Percentiles rank a stretch among this genome's conserved stretches.
phyloP scores from a whole-genome alignment of 2,329 filamentous ascomycete species.

The Diaporthe sp. region DNA sequence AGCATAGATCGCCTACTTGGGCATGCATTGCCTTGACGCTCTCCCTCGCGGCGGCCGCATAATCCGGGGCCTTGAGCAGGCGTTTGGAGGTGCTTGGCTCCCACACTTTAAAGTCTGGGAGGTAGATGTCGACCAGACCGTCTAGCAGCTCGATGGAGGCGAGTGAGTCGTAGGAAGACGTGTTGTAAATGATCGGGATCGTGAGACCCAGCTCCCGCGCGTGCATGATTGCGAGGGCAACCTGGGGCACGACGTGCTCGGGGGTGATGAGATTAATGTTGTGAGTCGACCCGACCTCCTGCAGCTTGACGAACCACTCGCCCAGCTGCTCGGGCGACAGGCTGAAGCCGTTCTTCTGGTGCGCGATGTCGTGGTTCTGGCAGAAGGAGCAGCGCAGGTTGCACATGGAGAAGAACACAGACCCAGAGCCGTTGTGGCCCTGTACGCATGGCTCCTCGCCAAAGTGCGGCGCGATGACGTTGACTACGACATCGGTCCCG shows the following conservation, averaged over 20 bases:
- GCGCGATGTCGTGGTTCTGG: slow-evolving; percentile 88
- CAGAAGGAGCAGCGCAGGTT: slow-evolving; percentile 82
- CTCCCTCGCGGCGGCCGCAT: slow-evolving; percentile 79
- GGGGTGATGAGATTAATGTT: slow-evolving; percentile 92
- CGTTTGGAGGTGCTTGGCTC: slow-evolving; percentile 74
- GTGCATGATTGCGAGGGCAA: slow-evolving; percentile 81
- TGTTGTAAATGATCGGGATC: slow-evolving; percentile 87
- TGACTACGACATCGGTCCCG: slow-evolving; percentile 82
- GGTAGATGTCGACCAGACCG: slow-evolving; percentile 86
- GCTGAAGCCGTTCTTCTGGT: slow-evolving; percentile 85
- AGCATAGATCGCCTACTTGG: slow-evolving; percentile 87
- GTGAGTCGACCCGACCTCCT: slow-evolving; percentile 84
- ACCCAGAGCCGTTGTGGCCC: slow-evolving; percentile 83
- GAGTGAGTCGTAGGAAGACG: slow-evolving; percentile 83
- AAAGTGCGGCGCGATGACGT: slow-evolving; percentile 88
- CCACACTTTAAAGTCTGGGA: slow-evolving; percentile 93
- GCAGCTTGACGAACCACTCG: slow-evolving; percentile 85
- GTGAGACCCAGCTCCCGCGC: slow-evolving; percentile 78
- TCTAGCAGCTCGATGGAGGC: slow-evolving; percentile 81
- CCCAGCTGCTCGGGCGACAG: slow-evolving; percentile 83
- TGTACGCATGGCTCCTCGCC: slow-evolving; percentile 89
- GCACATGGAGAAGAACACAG: slow-evolving; percentile 82
- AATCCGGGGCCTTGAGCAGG: slow-evolving; percentile 84
- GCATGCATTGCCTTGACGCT: slow-evolving; percentile 85
- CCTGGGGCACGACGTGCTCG: slow-evolving; percentile 88